These are phyloP conservation scores for Trichoderma cornu-damae DNA, from an alignment of 2,329 filamentous ascomycete species.

Conservation along the genomic window DNA sequence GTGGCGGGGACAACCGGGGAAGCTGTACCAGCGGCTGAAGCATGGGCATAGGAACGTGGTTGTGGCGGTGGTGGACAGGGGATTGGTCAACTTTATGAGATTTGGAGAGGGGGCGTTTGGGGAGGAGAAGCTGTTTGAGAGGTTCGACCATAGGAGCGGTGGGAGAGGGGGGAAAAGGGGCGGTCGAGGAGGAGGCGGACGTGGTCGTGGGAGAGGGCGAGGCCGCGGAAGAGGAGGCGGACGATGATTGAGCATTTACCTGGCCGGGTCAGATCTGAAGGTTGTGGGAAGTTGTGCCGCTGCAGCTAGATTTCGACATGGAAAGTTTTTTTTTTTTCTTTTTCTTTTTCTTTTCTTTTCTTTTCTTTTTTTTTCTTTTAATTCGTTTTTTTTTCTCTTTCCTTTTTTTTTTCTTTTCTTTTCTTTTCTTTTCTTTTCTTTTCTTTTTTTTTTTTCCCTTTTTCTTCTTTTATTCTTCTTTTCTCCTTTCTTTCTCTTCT, in stretches of 20 bases:
- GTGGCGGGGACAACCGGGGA: conserved; percentile 38
- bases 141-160: conserved; percentile 41
- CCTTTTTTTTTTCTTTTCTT: too few relatives aligned
- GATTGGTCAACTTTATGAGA: conserved; percentile 80
- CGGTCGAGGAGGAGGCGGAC: conserved; percentile 39
- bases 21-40: conserved; percentile 71
- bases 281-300: neutral
- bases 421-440: too few relatives aligned
- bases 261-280: neutral
- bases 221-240: conserved; percentile 27
- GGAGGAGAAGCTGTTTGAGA: conserved; percentile 65
- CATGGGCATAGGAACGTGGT: conserved; percentile 80
- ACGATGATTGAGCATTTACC: conserved; percentile 19
- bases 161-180: conserved; percentile 40
- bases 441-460: too few relatives aligned
- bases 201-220: conserved; percentile 32
- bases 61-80: conserved; percentile 82
- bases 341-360: too few relatives aligned
- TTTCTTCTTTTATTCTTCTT: too few relatives aligned
- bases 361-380: too few relatives aligned
- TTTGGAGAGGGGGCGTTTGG: conserved; percentile 77
- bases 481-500: too few relatives aligned
- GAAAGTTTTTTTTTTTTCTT: too few relatives aligned
- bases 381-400: too few relatives aligned
- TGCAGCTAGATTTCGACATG: neutral